Percentiles rank a stretch among this genome's conserved stretches.
These are phyloP conservation scores for Neurospora tetraspora DNA, from an alignment of 495 filamentous ascomycete species.

Conservation along the genomic window DNA sequence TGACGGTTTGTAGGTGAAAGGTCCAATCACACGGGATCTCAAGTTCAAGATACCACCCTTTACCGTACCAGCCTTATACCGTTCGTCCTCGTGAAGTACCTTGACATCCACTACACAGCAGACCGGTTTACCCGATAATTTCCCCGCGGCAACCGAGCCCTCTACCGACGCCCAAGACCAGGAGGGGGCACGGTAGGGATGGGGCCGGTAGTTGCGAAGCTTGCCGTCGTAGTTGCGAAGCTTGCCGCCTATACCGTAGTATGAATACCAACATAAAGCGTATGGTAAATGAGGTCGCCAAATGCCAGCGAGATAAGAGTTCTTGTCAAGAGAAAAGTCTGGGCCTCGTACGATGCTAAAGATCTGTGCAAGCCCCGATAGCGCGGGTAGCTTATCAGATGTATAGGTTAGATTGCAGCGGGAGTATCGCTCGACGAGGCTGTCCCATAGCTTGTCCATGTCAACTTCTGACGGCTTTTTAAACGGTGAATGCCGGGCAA, in stretches of 20 bases:
- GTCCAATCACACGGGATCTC: not conserved
- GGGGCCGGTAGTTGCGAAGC: not conserved
- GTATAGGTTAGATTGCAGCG: not conserved
- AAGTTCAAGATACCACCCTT: not conserved
- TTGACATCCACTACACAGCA: not conserved
- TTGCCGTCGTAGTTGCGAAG: too few species aligned
- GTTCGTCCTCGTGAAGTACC: not conserved
- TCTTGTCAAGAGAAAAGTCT: not conserved
- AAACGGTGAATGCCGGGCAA: not conserved
- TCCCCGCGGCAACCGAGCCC: not conserved
- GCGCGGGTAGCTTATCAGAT: not conserved
- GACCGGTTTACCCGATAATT: not conserved
- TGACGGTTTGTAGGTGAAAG: not conserved
- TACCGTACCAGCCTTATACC: not conserved
- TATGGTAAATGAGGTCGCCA: not conserved
- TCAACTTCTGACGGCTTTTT: not conserved
- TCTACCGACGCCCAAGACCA: not conserved
- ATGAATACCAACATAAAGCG: not conserved
- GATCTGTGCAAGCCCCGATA: not conserved
- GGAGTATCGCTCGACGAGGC: not conserved
- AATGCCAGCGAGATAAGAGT: not conserved
- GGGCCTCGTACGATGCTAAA: not conserved
- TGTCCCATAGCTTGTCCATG: not conserved
- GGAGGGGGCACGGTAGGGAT: not conserved
- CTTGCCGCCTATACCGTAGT: too few species aligned